Percentiles rank a stretch among this genome's conserved stretches.
These are phyloP conservation scores for Dothideomycetes sp. DNA, from an alignment of 2,329 filamentous ascomycete species.

Conservation along the genomic window DNA sequence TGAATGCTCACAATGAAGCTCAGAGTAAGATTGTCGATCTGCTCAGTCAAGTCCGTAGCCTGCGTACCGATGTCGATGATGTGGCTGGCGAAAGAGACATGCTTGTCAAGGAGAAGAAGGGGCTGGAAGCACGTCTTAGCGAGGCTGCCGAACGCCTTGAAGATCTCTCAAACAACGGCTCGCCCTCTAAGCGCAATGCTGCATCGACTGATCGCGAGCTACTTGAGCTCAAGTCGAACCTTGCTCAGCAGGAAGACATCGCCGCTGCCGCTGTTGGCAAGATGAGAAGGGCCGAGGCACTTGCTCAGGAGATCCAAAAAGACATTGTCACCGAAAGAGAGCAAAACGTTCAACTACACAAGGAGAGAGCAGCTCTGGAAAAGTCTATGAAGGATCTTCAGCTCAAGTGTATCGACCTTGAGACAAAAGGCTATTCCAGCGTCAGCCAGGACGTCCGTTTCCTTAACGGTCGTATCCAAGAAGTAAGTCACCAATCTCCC, in stretches of 20 bases:
- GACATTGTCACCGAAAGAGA: constrained; percentile 84
- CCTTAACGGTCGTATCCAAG: constrained; percentile 85
- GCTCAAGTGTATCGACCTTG: constrained; percentile 79
- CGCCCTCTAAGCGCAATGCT: constrained; percentile 78
- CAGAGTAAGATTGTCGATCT: constrained; percentile 87
- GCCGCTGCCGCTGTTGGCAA: constrained; percentile 87
- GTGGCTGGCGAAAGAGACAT: constrained; percentile 75
- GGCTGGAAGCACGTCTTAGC: constrained; percentile 71
- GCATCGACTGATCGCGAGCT: constrained; percentile 83
- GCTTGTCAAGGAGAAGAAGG: constrained; percentile 80
- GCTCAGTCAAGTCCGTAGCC: constrained; percentile 75
- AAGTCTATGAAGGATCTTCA: constrained; percentile 87
- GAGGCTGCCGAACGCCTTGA: constrained; percentile 86
- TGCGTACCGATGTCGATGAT: constrained; percentile 80
- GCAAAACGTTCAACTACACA: constrained; percentile 68
- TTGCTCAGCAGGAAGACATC: constrained; percentile 91
- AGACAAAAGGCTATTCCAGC: constrained; percentile 94
- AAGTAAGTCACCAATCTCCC: constrained; percentile 50
- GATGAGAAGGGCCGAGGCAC: constrained; percentile 86
- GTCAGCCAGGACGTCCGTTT: constrained; percentile 93
- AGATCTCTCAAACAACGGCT: constrained; percentile 68
- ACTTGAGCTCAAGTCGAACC: constrained; percentile 74
- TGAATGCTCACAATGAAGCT: constrained; percentile 86
- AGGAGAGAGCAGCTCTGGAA: constrained; percentile 82
- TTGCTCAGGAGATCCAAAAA: constrained; percentile 83